Evolutionary conservation across 176 grass and related monocot genomes (phyloP), one percentile per base, ranked within the genome.

Genomic region (Phoenix roebelenii): DNA sequence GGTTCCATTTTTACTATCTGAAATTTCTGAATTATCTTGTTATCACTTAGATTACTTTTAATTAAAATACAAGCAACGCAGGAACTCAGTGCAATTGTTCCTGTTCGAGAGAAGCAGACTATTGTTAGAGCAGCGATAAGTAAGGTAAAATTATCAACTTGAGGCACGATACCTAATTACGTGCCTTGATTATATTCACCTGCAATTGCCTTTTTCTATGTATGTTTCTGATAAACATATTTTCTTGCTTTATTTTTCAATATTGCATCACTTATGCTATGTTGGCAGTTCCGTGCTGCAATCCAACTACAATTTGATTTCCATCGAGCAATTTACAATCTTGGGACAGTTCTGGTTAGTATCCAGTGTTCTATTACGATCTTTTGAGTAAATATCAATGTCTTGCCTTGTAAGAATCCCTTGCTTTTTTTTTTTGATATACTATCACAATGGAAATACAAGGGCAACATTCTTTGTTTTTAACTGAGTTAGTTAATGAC

Each of bases 251-350:
- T 63, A 3, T 55, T 62, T 17, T 48, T 73, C 28, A 55, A 22
- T 56, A 19, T 82, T 51, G 66, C 17, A 64, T 23, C 48, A 57
- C 1, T 35, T 60, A 44, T 64, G 50, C 32, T 64, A 23, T 74
- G 23, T 79, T 62, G 57, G 4, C 82, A 98, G 93, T 98, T 98
- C 39, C 93, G 93, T 65, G 88, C 82, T 51, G 93, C 93, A 54
- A 98, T 98, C 59, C 84, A 92, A 62, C 61, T 98, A 65, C 93
- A 98, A 54, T 98, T 98, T 89, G 93, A 98, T 89, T 98, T 98
- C 69, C 88, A 98, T 67, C 82, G 88, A 57, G 93, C 93, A 62
- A 98, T 92, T 76, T 98, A 98, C 84, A 98, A 98, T 69, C 93
- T 92, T 26, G 88, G 93, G 70, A 98, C 93, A 61, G 93, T 98